Percentiles rank a stretch among this genome's conserved stretches.
These are phyloP conservation scores for Macrocystidia cucumis DNA, from an alignment of 1,284 basidiomycete species.

Conservation along the genomic window DNA sequence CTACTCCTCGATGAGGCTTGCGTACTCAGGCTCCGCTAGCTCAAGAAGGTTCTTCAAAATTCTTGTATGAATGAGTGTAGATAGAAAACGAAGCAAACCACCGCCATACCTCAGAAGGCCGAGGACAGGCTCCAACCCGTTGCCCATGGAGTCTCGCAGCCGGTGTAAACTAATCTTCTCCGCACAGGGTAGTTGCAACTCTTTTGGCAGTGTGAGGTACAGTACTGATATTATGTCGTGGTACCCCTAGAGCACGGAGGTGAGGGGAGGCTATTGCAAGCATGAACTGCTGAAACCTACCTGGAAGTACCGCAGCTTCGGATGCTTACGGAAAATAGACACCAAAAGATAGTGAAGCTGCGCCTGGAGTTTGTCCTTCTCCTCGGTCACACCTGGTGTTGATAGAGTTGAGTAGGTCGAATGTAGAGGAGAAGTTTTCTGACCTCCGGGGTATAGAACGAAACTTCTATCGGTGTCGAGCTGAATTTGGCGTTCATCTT, in stretches of 20 bases:
- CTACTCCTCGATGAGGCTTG: constrained; percentile 59
- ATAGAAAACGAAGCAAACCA: constrained; percentile 3
- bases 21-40: constrained; percentile 65
- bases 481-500: constrained; percentile 78
- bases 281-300: constrained; percentile 26
- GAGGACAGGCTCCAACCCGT: constrained; percentile 77
- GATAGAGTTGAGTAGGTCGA: constrained; percentile 6
- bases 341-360: constrained; percentile 72
- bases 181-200: constrained; percentile 47
- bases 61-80: constrained; percentile 25
- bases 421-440: constrained; percentile 25
- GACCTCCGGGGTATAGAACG: constrained; percentile 83
- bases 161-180: constrained; percentile 78
- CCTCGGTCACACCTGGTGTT: constrained; percentile 16
- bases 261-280: not conserved
- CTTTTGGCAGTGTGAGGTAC: constrained; percentile 68
- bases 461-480: constrained; percentile 88
- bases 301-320: constrained; percentile 81
- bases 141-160: constrained; percentile 85
- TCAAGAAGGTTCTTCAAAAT: constrained; percentile 65
- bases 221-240: constrained; percentile 89
- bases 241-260: constrained; percentile 54
- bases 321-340: constrained; percentile 65
- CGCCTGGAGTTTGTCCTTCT: constrained; percentile 49
- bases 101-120: constrained; percentile 63